Base-by-base conservation (phyloP, 441 rosid species). In the Cnidoscolus chayamansa region DNA sequence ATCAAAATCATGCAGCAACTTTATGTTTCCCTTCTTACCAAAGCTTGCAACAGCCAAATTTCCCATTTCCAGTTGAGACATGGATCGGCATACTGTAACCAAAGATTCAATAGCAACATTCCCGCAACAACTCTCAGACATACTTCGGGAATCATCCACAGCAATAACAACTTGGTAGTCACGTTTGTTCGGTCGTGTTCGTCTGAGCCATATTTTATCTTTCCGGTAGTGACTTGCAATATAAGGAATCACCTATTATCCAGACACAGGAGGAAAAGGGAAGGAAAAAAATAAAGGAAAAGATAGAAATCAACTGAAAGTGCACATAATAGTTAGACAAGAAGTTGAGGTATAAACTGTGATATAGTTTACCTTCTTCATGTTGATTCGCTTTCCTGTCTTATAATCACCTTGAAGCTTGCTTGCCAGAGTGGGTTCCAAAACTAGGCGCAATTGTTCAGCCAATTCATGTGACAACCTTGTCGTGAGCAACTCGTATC, bases 341-440 rank as follows among this genome's bases (percentile, higher is more conserved):
- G 3, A 60, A 35, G 45, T 40, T 40, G 45, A 40, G 45, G 4
- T 53, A 32, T 0, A 17, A 31, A 64, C 60, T 35, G 65, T 35
- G 64, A 32, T 35, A 13, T 50, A 47, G 10, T 35, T 67, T 74
- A 90, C 97, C 93, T 88, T 96, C 81, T 91, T 96, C 98, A 96
- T 96, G 89, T 96, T 96, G 77, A 96, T 91, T 73, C 98, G 79
- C 83, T 96, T 93, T 63, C 99, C 99, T 53, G 97, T 93, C 84
- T 87, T 90, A 71, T 93, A 96, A 76, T 96, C 99, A 31, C 99
- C 99, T 80, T 86, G 96, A 65, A 96, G 98, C 79, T 93, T 96
- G 84, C 97, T 93, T 10, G 97, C 98, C 37, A 90, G 79, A 20
- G 96, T 93, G 49, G 98, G 97, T 83, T 90, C 98, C 95, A 96